Conservation (phyloP, 139 green algal genomes). For the Edaphochlamys debaryana region DNA sequence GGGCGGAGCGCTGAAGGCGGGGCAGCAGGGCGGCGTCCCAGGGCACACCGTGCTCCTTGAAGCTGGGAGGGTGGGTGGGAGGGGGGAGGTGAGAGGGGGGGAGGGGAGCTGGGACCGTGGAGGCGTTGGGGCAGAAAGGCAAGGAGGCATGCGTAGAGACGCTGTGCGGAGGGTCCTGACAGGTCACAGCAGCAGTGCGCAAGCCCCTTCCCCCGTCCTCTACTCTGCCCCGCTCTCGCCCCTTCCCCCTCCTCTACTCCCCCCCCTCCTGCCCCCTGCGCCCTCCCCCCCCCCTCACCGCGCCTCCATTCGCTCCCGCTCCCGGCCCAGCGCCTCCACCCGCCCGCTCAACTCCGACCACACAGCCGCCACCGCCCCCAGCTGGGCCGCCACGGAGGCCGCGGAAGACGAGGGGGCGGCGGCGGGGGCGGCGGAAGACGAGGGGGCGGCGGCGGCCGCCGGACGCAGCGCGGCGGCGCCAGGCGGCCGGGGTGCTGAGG, state of each 20-base stretch:
- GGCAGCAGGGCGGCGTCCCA: constrained; percentile 21
- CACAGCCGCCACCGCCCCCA: background rate
- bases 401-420: background rate
- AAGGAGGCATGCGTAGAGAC: background rate
- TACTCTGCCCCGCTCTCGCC: no score
- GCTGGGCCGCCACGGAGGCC: background rate
- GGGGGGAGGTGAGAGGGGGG: no score
- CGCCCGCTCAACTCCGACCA: constrained; percentile 18
- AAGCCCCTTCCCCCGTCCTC: no score
- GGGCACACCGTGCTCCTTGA: constrained; percentile 32
- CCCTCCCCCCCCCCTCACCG: background rate
- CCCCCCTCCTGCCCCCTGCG: no score
- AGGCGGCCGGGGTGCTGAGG: background rate
- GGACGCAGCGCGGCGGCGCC: no score
- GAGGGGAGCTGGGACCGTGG: background rate
- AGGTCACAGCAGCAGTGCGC: no score
- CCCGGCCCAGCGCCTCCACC: constrained; percentile 11
- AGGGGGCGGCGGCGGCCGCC: background rate
- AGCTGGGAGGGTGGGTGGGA: background rate
- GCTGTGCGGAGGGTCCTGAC: no score
- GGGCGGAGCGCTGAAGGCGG: constrained; percentile 21
- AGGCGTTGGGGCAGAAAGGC: no score
- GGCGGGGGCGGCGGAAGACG: background rate
- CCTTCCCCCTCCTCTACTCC: no score
- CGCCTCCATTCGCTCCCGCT: constrained; percentile 29